phyloP scores from a whole-genome alignment of 2,329 filamentous ascomycete species.

The Eutypella sp. region DNA sequence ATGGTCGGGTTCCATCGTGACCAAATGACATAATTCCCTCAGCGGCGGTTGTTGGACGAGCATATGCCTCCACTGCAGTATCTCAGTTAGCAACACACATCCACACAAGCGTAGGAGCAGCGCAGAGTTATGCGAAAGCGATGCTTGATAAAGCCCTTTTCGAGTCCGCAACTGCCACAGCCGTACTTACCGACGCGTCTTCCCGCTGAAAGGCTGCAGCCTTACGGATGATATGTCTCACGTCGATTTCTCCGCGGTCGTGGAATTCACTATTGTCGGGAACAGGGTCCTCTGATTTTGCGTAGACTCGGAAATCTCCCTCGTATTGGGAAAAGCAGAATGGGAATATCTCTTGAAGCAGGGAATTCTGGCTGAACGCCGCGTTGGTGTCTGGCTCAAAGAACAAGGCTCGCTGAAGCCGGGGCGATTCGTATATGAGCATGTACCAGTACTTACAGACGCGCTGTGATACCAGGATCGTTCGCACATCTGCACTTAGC shows the following conservation, averaged over 20 bases:
- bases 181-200: constrained; percentile 2
- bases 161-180: too few species aligned
- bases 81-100: neutral
- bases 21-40: neutral
- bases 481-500: constrained; percentile 4
- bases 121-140: too few species aligned
- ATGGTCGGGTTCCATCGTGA: neutral
- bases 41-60: constrained; percentile 6
- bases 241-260: neutral
- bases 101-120: neutral
- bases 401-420: constrained; percentile 8
- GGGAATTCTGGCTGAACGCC: neutral
- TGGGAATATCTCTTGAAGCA: constrained; percentile 3
- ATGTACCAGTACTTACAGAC: constrained; percentile 3
- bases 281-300: neutral
- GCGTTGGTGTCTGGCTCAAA: constrained; percentile 2
- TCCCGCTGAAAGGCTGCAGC: neutral
- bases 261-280: neutral
- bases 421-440: constrained; percentile 1
- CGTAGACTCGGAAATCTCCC: neutral
- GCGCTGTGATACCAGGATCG: constrained; percentile 6
- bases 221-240: neutral
- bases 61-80: constrained; percentile 5
- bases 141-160: too few species aligned
- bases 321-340: neutral